phyloP scores from a whole-genome alignment of 495 filamentous ascomycete species.

The Tetracladium setigerum region DNA sequence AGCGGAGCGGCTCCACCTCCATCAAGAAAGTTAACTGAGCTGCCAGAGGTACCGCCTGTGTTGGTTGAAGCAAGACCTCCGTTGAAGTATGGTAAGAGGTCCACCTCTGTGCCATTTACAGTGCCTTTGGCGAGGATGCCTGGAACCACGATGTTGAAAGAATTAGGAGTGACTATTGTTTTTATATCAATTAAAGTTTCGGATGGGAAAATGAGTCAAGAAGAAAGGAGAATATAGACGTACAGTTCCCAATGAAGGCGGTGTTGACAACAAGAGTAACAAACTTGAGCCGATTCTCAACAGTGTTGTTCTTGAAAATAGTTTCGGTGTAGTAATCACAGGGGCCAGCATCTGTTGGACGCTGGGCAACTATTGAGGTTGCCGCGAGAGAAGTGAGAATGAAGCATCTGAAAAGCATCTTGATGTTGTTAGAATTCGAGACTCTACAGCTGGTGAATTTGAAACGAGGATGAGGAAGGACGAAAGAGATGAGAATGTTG shows the following conservation, averaged over 20 bases:
- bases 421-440: too few relatives aligned
- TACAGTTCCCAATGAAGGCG: constrained; percentile 40
- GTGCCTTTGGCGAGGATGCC: constrained; percentile 35
- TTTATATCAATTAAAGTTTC: not conserved
- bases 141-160: constrained; percentile 31
- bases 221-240: not conserved
- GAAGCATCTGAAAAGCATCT: constrained; percentile 4
- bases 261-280: constrained; percentile 45
- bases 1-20: constrained; percentile 40
- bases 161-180: constrained; percentile 32
- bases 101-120: constrained; percentile 36
- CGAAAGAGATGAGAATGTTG: too few relatives aligned
- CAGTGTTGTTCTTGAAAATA: constrained; percentile 38
- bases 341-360: constrained; percentile 31
- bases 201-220: too few relatives aligned
- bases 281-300: constrained; percentile 38
- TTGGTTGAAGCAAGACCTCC: constrained; percentile 38
- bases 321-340: constrained; percentile 45
- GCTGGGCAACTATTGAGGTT: constrained; percentile 11
- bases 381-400: constrained; percentile 7
- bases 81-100: constrained; percentile 42
- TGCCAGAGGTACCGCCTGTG: constrained; percentile 20
- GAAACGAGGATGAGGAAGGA: too few relatives aligned
- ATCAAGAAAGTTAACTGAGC: constrained; percentile 43
- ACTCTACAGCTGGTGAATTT: too few relatives aligned